These are phyloP conservation scores for Calonectria pseudoturangicola DNA, from an alignment of 2,329 filamentous ascomycete genomes.

Conservation along the genomic window DNA sequence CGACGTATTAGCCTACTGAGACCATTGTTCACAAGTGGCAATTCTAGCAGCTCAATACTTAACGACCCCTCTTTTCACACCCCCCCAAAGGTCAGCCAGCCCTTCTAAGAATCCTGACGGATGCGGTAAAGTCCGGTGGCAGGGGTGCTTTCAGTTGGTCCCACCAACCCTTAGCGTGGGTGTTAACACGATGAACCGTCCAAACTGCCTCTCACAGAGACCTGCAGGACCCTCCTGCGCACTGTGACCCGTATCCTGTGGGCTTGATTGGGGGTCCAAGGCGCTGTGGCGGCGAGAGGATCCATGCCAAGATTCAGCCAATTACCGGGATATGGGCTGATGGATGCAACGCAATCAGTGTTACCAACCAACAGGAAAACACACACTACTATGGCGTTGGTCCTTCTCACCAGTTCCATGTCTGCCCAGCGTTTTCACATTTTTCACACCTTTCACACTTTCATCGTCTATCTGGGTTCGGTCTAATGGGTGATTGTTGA, in stretches of 20 bases:
- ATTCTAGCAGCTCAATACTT: not conserved
- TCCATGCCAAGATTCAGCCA: slow-evolving; percentile 3
- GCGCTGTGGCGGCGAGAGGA: slow-evolving; percentile 8
- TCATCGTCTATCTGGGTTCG: not conserved
- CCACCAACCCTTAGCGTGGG: slow-evolving; percentile 12
- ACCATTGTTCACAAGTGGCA: not conserved
- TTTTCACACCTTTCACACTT: not conserved
- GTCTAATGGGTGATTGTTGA: not conserved
- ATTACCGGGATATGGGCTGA: slow-evolving; percentile 14
- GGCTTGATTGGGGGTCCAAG: slow-evolving; percentile 9
- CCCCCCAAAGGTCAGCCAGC: not conserved
- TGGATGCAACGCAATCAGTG: not conserved
- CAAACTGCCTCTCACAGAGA: not conserved
- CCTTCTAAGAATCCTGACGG: not conserved
- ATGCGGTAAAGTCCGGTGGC: not conserved
- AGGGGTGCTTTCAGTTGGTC: not conserved
- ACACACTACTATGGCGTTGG: slow-evolving; percentile 5
- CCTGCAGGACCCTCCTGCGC: not conserved
- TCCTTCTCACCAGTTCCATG: not conserved
- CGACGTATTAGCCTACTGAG: not conserved
- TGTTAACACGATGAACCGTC: slow-evolving; percentile 3
- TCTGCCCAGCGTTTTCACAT: not conserved
- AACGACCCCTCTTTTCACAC: not conserved
- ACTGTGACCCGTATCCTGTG: not conserved
- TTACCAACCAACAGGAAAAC: slow-evolving; percentile 21